A percentile compares a stretch with the other conserved stretches of the same genome.
phyloP scores from a whole-genome alignment of 2,329 filamentous ascomycete genomes.

The Hortaea sp. region DNA sequence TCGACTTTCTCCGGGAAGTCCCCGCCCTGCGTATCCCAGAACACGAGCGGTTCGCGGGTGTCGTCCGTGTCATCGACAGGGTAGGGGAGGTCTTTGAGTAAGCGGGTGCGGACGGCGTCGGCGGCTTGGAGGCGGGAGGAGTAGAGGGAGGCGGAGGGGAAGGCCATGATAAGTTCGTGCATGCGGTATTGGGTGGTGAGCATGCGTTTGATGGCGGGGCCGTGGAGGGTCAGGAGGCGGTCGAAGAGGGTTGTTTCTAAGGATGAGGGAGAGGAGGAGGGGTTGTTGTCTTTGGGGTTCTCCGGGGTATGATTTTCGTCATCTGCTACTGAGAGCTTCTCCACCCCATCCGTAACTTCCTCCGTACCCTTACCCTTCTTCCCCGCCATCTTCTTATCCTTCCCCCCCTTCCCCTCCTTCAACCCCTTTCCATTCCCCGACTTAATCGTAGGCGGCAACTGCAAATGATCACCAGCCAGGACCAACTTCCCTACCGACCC shows the following conservation, averaged over 20 bases:
- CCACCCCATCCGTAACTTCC: conserved; percentile 2
- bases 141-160: conserved; percentile 83
- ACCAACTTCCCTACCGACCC: conserved; percentile 67
- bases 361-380: background rate
- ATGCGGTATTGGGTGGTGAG: conserved; percentile 96
- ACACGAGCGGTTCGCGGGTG: conserved; percentile 76
- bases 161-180: conserved; percentile 92
- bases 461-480: conserved; percentile 86
- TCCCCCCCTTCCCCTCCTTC: background rate
- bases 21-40: conserved; percentile 96
- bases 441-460: conserved; percentile 91
- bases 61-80: conserved; percentile 72
- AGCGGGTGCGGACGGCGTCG: conserved; percentile 61
- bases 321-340: conserved; percentile 30
- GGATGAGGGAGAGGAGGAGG: conserved; percentile 7
- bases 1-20: conserved; percentile 59
- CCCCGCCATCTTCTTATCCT: background rate
- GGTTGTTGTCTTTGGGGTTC: conserved; percentile 22
- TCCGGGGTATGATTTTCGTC: background rate
- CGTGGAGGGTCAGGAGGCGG: conserved; percentile 71
- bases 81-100: conserved; percentile 71
- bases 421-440: conserved; percentile 46
- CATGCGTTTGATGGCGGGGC: conserved; percentile 79
- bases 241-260: conserved; percentile 93
- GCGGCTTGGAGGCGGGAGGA: conserved; percentile 71